Percentiles rank a stretch among this genome's conserved stretches.
Conservation (phyloP, 371 early-diverging fungal species). For the Lichtheimia ramosa region DNA sequence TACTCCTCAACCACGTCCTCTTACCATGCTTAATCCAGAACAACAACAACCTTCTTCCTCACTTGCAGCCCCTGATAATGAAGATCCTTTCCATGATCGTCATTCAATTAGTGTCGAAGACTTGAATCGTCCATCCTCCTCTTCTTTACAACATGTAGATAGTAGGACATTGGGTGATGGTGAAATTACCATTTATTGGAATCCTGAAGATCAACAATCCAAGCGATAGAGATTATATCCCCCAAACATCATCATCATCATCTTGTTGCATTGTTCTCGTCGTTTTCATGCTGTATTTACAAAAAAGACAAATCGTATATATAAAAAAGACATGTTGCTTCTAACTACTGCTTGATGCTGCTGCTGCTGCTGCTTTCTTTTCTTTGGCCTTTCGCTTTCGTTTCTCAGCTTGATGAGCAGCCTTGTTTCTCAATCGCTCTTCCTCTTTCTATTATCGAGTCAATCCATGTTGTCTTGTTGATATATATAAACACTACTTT, state of each 20-base stretch:
- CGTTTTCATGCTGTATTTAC: background rate
- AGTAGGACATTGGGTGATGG: conserved; percentile 32
- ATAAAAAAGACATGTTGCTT: background rate
- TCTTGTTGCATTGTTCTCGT: background rate
- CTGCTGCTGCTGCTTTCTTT: conserved; percentile 4
- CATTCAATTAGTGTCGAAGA: background rate
- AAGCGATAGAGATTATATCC: too few relatives aligned
- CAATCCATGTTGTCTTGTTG: background rate
- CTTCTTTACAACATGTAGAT: background rate
- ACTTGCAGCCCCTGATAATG: background rate
- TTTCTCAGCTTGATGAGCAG: conserved; percentile 19
- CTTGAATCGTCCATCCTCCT: background rate
- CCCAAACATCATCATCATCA: too few relatives aligned
- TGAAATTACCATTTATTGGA: conserved; percentile 49
- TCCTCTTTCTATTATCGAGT: conserved; percentile 18
- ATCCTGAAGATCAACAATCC: background rate
- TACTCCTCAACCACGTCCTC: conserved; percentile 44
- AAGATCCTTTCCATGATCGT: conserved; percentile 44
- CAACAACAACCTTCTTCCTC: background rate
- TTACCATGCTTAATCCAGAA: conserved; percentile 9
- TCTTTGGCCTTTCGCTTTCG: conserved; percentile 9
- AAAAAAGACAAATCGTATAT: background rate
- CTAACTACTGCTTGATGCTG: background rate
- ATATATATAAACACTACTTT: background rate
- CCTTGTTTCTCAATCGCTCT: conserved; percentile 23